Evolutionary conservation across 2,329 filamentous ascomycete species (phyloP), one percentile per base, ranked within the genome.

Genomic region (Alternaria triticimaculans): DNA sequence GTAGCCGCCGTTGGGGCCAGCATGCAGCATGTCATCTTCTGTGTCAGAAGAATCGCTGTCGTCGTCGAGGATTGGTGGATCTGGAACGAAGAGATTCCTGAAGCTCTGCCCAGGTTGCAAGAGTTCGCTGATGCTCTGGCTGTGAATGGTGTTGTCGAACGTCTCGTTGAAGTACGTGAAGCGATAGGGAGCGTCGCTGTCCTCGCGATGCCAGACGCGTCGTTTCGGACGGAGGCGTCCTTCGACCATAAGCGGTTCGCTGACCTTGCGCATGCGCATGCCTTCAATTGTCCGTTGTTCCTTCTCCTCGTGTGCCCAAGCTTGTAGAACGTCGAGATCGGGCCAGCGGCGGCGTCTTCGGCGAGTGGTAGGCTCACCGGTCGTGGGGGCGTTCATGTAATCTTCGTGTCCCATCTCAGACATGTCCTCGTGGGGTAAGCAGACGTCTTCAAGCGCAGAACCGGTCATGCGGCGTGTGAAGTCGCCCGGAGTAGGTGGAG

Each of bases 81-180:
- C 93, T 1, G 96, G 96, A 21, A 97, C 87, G 76, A 99, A 99
- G 0, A 99, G 87, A 72, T 97, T 92, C 63, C 87, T 87, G 78
- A 99, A 99, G 46, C 88, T 92, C 64, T 90, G 87, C 6, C 93
- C 96, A 0, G 92, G 90, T 70, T 97, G 94, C 9, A 96, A 87
- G 20, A 99, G 86, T 78, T 97, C 96, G 3, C 94, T 97, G 61
- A 99, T 97, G 0, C 92, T 96, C 80, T 97, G 93, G 64, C 94
- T 96, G 80, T 99, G 96, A 65, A 99, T 96, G 0, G 96, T 99
- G 79, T 92, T 96, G 73, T 93, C 91, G 60, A 98, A 93, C 67
- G 97, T 93, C 77, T 98, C 96, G 79, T 98, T 98, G 85, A 99
- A 99, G 80, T 99, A 99, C 0, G 96, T 98, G 79, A 97, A 99